phyloP scores from a whole-genome alignment of 2,329 filamentous ascomycete genomes.

The Fusarium keratoplasticum region DNA sequence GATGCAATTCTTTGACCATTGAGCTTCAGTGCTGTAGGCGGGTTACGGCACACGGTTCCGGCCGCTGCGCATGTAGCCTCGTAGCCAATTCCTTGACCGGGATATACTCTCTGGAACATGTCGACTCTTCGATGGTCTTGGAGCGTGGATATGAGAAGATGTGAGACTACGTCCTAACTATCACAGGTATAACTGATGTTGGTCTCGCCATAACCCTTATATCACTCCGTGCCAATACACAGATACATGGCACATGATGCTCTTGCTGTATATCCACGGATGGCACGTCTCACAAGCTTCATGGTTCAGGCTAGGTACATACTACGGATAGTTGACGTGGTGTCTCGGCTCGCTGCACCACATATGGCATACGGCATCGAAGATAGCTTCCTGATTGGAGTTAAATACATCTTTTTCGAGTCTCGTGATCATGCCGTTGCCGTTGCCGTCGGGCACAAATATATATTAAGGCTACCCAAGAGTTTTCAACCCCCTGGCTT shows the following conservation, averaged over 20 bases:
- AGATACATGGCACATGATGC: background rate
- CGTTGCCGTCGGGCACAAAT: background rate
- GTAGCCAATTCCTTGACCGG: background rate
- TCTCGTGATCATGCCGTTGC: background rate
- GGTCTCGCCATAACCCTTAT: background rate
- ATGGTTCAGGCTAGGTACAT: background rate
- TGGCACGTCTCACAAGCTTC: constrained; percentile 20
- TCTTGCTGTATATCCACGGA: background rate
- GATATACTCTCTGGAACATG: constrained; percentile 11
- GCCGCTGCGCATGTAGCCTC: constrained; percentile 35
- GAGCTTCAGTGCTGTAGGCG: constrained; percentile 19
- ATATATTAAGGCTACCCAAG: background rate
- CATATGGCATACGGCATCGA: constrained; percentile 13
- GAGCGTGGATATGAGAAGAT: background rate
- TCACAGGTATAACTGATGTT: no score
- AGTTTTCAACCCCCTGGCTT: background rate
- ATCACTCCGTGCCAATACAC: background rate
- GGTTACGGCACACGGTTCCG: constrained; percentile 38
- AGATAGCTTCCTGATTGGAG: constrained; percentile 1
- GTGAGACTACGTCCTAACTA: no score
- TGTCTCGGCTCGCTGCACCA: constrained; percentile 8
- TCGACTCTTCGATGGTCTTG: background rate
- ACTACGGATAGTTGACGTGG: background rate
- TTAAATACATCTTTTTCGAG: no score
- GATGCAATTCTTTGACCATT: constrained; percentile 30